Percentiles rank a stretch among this genome's conserved stretches.
These are phyloP conservation scores for Yamadazyma sp. DNA, from an alignment of 805 yeast genomes.

Conservation along the genomic window DNA sequence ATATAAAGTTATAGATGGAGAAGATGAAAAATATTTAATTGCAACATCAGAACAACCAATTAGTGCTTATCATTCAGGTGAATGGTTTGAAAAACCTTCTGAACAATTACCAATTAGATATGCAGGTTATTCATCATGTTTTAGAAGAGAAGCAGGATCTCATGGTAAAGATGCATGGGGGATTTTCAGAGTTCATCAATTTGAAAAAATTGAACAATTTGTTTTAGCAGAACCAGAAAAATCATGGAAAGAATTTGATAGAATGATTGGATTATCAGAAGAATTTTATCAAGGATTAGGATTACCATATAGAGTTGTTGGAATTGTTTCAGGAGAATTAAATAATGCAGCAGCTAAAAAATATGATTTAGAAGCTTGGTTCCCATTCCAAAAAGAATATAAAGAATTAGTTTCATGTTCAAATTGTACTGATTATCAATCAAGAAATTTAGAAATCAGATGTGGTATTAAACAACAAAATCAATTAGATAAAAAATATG, in stretches of 20 bases:
- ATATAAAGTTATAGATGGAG: conserved; percentile 95
- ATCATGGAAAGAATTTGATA: conserved; percentile 96
- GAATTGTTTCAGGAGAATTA: conserved; percentile 97
- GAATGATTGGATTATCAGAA: conserved; percentile 89
- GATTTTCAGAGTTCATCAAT: conserved; percentile 97
- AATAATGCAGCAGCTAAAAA: conserved; percentile 99
- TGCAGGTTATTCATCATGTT: conserved; percentile 98
- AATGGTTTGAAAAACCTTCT: conserved; percentile 97
- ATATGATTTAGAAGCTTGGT: conserved; percentile 99
- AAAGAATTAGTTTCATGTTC: conserved; percentile 98
- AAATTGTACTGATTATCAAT: conserved; percentile 98
- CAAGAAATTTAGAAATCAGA: conserved; percentile 97
- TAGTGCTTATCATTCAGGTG: conserved; percentile 94
- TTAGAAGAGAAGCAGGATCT: conserved; percentile 99
- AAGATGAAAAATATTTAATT: conserved; percentile 94
- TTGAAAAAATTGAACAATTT: conserved; percentile 97
- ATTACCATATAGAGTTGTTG: conserved; percentile 94
- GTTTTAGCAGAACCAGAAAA: conserved; percentile 95
- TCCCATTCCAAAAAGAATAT: conserved; percentile 98
- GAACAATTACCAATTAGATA: conserved; percentile 96
- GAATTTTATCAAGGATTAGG: conserved; percentile 90
- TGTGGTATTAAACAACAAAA: conserved; percentile 96
- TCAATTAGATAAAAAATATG: conserved; percentile 95
- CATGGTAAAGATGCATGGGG: conserved; percentile 99
- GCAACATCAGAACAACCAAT: conserved; percentile 99